Evolutionary conservation across 2,329 filamentous ascomycete species (phyloP), one percentile per base, ranked within the genome.

Genomic region (Calonectria hawksworthii): DNA sequence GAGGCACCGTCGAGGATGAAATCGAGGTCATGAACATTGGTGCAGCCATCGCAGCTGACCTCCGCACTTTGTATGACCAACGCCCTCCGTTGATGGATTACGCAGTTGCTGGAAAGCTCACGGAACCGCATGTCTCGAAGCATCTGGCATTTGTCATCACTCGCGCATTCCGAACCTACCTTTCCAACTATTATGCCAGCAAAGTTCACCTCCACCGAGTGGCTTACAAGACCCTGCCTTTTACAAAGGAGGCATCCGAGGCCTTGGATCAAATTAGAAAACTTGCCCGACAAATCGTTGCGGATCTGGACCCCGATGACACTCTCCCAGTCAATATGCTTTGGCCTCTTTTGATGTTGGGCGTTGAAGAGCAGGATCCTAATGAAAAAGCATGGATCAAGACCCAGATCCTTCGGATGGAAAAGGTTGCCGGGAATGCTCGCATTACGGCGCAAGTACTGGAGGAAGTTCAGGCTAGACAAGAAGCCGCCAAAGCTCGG

Each of bases 131-230:
- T 74, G 82, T 91, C 28, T 88, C 88, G 11, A 84, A 85, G 32
- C 87, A 87, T 51, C 84, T 91, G 68, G 88, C 88, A 10, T 85
- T 86, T 70, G 86, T 87, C 36, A 87, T 90, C 68, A 90, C 89
- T 1, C 84, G 89, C 34, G 87, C 87, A n/a, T 90, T 90, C 76
- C 84, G 89, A 36, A 90, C 89, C 1, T 91, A 90, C 78, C 84
- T 90, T 23, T 88, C 89, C 65, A 91, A 91, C 78, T 92, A 89
- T 80, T 87, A 90, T 76, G 89, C 90, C 9, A 89, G 87, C 77
- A 90, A 89, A 75, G 86, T 92, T 34, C 89, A 91, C 76, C 85
- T 92, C 3, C 90, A 92, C 77, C 86, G 90, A 3, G 90, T 92
- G 11, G 90, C 90, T 3, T 91, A 91, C 81, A 89, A 89, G 77